phyloP scores from a whole-genome alignment of 2,329 filamentous ascomycete genomes.

The Arthrobotrys megalospora region DNA sequence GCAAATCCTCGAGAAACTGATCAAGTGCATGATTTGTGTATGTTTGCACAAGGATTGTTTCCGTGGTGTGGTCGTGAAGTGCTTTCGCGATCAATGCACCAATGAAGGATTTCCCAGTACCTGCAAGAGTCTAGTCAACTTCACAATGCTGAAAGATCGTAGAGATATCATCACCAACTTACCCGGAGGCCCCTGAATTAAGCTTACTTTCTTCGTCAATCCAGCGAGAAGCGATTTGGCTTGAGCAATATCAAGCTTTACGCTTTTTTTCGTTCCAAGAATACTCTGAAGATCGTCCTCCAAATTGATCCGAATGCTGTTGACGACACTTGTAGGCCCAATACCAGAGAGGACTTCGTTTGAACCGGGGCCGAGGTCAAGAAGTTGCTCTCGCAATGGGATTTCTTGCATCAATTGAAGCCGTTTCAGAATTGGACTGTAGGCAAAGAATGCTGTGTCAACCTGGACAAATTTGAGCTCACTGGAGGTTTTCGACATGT shows the following conservation, averaged over 20 bases:
- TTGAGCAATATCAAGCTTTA: constrained; percentile 73
- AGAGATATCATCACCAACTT: constrained; percentile 63
- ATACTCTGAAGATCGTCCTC: constrained; percentile 65
- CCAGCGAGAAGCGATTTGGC: constrained; percentile 73
- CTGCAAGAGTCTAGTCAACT: constrained; percentile 66
- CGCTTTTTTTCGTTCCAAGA: constrained; percentile 65
- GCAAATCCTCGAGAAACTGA: constrained; percentile 77
- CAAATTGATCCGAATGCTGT: constrained; percentile 55
- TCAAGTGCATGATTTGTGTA: constrained; percentile 80
- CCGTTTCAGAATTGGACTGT: constrained; percentile 76
- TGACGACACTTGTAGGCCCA: constrained; percentile 55
- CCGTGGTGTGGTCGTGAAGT: constrained; percentile 70
- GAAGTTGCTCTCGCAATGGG: constrained; percentile 72
- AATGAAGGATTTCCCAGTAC: constrained; percentile 83
- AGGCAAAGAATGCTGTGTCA: constrained; percentile 78
- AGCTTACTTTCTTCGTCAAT: constrained; percentile 72
- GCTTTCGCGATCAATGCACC: constrained; percentile 76
- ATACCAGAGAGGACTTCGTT: constrained; percentile 55
- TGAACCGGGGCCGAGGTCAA: constrained; percentile 66
- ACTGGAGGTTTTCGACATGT: constrained; percentile 67
- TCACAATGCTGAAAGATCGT: constrained; percentile 35
- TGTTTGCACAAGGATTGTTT: constrained; percentile 75
- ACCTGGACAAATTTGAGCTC: constrained; percentile 73
- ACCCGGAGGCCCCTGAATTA: constrained; percentile 82
- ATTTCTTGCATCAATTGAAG: constrained; percentile 74